phyloP scores from a whole-genome alignment of 2,329 filamentous ascomycete genomes.

The Chaetomium sp. region DNA sequence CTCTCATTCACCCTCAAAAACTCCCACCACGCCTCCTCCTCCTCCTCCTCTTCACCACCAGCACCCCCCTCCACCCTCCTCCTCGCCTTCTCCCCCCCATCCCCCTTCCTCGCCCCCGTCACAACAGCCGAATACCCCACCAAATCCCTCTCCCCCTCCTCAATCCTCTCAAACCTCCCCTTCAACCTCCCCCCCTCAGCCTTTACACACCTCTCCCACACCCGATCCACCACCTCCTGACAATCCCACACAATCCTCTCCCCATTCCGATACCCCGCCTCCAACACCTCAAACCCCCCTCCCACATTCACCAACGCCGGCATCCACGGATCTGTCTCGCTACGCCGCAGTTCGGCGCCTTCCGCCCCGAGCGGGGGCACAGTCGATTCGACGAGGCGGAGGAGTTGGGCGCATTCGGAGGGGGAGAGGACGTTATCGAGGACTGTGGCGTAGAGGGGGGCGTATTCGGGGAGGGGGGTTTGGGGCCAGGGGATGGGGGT shows the following conservation, averaged over 20 bases:
- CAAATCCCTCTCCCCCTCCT: slow-evolving; percentile 11
- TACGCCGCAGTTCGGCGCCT: slow-evolving; percentile 15
- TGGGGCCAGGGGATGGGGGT: slow-evolving; percentile 47
- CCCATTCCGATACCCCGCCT: slow-evolving; percentile 57
- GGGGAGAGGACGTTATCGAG: slow-evolving; percentile 57
- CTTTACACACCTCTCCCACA: slow-evolving; percentile 55
- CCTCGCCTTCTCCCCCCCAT: too few species aligned
- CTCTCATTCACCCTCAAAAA: slow-evolving; percentile 59
- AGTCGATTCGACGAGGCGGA: slow-evolving; percentile 45
- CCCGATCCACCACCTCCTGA: slow-evolving; percentile 50
- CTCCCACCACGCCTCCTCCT: slow-evolving; percentile 31
- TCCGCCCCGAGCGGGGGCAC: slow-evolving; percentile 34
- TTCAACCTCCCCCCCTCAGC: slow-evolving; percentile 31
- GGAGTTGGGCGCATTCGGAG: slow-evolving; percentile 55
- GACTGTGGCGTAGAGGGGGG: slow-evolving; percentile 50
- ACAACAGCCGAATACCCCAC: not conserved
- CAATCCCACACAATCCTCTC: slow-evolving; percentile 74
- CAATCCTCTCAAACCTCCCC: slow-evolving; percentile 33
- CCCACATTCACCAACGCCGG: slow-evolving; percentile 65
- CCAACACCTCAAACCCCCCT: slow-evolving; percentile 50
- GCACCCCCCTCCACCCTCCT: too few species aligned
- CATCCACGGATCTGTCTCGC: slow-evolving; percentile 43
- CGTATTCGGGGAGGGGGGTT: slow-evolving; percentile 46
- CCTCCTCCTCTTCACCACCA: not conserved
- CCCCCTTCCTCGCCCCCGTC: too few species aligned